Base-by-base conservation (phyloP, 495 filamentous ascomycete species). In the Penicillium bialowiezense region DNA sequence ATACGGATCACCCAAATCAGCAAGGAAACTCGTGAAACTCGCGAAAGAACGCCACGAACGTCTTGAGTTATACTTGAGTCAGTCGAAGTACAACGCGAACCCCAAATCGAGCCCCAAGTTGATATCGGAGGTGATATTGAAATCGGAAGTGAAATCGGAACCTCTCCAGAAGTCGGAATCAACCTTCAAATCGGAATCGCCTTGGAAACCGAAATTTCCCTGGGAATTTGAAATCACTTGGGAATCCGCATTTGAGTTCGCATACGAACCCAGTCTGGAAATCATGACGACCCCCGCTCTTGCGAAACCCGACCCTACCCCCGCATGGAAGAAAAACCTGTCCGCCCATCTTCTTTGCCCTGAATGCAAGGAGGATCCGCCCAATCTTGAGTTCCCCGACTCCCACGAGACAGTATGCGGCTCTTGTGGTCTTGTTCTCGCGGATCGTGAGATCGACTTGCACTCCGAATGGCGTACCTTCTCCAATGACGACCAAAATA, bases 381-480 rank as follows among this genome's bases (percentile, higher is more conserved):
- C 93, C 0, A 90, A 96, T 52, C 76, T 97, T n/a, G 93, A 97
- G 64, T 93, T 97, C 60, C 91, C 89, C 59, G 86, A 90, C 3
- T 86, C 83, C 10, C 93, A 95, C 39, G 91, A 97, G 67, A 88
- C 91, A 59, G 90, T 97, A 40, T 98, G 93, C 66, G 87, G 76
- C 13, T 89, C 86, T 17, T 98, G 93, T 58, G 93, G 93, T 18
- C 69, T 96, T n/a, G 93, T 98, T 10, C 76, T 97, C 28, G 85
- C 85, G 41, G 88, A 92, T 63, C 86, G 90, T 50, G 88, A 93
- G 58, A 89, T 98, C 44, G 93, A 97, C 59, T 90, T 90, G 51
- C 86, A 95, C 41, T 96, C 90, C 41, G 93, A 98, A 73, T 98
- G 93, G 93, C 89, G 93, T 59, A 98, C 95, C 7, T 98, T 98